Conservation (phyloP, 2,329 filamentous ascomycete species). For the Aspergillus niger region DNA sequence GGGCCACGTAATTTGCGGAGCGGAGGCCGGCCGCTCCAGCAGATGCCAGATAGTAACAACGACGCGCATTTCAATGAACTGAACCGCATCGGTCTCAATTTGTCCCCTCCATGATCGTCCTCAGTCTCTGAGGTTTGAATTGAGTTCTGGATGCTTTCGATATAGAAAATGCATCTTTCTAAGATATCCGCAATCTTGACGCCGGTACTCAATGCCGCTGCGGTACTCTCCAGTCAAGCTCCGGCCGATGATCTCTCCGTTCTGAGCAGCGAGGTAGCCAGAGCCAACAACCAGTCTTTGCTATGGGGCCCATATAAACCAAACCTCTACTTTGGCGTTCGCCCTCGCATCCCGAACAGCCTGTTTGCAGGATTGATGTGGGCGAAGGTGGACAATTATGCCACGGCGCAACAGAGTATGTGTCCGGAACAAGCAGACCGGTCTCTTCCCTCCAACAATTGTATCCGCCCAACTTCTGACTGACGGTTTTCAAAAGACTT, state of each 20-base stretch:
- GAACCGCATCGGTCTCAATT: constrained; percentile 10
- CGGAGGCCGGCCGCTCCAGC: constrained; percentile 21
- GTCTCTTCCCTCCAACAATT: not conserved
- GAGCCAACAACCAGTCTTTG: constrained; percentile 73
- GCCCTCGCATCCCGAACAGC: constrained; percentile 78
- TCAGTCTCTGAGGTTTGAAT: constrained; percentile 20
- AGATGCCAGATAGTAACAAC: constrained; percentile 27
- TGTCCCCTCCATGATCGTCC: constrained; percentile 15
- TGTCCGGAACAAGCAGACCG: constrained; percentile 19
- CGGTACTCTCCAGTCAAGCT: constrained; percentile 30
- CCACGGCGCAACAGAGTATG: constrained; percentile 73
- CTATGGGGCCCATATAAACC: constrained; percentile 96
- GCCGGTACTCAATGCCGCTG: constrained; percentile 32
- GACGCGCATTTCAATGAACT: constrained; percentile 16
- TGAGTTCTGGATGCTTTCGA: constrained; percentile 21
- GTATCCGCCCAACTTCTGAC: not conserved
- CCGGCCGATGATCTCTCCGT: constrained; percentile 35
- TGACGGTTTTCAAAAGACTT: constrained; percentile 61
- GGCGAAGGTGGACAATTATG: constrained; percentile 79
- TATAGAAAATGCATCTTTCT: constrained; percentile 36
- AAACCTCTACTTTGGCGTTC: constrained; percentile 90
- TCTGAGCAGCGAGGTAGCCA: constrained; percentile 44
- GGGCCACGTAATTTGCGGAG: constrained; percentile 38
- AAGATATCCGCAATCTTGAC: constrained; percentile 29
- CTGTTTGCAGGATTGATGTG: constrained; percentile 84